Percentiles rank a stretch among this genome's conserved stretches.
These are phyloP conservation scores for Onygena corvina DNA, from an alignment of 2,329 filamentous ascomycete species.

Conservation along the genomic window DNA sequence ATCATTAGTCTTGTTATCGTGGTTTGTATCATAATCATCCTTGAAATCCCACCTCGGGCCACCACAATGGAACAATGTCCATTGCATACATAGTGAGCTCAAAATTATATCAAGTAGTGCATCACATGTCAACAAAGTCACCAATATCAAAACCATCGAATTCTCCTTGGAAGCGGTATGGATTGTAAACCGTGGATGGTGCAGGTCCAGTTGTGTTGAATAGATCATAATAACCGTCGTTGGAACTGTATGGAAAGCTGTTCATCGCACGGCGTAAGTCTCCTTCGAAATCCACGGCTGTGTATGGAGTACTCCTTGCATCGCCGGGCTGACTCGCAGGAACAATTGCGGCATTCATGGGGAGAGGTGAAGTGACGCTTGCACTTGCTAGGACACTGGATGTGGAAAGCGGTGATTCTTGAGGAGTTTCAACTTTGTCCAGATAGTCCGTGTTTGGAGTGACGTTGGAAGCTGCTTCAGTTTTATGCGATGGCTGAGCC, in stretches of 20 bases:
- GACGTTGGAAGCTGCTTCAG: not conserved
- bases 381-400: not conserved
- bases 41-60: constrained; percentile 7
- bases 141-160: constrained; percentile 22
- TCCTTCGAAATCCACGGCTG: constrained; percentile 9
- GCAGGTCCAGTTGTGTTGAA: constrained; percentile 19
- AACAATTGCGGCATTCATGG: not conserved
- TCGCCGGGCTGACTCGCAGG: not conserved
- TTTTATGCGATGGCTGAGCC: not conserved
- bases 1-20: constrained; percentile 4
- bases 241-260: constrained; percentile 9
- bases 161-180: constrained; percentile 18
- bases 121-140: constrained; percentile 15
- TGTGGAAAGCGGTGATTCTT: not conserved
- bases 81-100: not conserved
- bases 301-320: constrained; percentile 6
- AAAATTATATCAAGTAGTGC: not conserved
- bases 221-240: constrained; percentile 17
- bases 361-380: not conserved
- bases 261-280: constrained; percentile 12
- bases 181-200: constrained; percentile 19
- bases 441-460: not conserved
- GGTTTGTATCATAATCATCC: not conserved
- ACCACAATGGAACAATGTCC: not conserved
- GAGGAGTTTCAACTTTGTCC: not conserved